These are phyloP conservation scores for Coemansia sp. DNA, from an alignment of 371 early-diverging fungal genomes.

Conservation along the genomic window DNA sequence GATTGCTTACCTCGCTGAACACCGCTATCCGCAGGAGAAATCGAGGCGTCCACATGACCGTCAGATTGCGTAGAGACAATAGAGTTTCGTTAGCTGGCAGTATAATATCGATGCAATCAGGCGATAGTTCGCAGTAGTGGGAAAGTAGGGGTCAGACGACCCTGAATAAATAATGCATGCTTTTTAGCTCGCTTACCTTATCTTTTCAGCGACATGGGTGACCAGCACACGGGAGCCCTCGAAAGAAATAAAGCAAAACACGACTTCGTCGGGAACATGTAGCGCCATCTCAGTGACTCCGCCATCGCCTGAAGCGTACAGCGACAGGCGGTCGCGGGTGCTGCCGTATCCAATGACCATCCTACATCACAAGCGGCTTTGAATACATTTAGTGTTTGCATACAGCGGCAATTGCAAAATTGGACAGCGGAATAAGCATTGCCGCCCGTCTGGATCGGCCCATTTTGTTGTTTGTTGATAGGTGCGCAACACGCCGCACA, in stretches of 20 bases:
- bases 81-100: background rate
- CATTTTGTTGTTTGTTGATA: constrained; percentile 7
- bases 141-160: background rate
- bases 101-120: background rate
- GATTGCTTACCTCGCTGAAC: constrained; percentile 28
- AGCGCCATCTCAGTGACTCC: constrained; percentile 39
- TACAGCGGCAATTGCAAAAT: background rate
- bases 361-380: constrained; percentile 19
- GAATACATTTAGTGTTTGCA: background rate
- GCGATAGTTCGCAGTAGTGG: constrained; percentile 7
- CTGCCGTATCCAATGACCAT: constrained; percentile 42
- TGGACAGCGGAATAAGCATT: background rate
- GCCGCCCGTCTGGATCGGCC: constrained; percentile 5
- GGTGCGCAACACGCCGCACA: background rate
- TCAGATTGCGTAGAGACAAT: constrained; percentile 1
- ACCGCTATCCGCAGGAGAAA: constrained; percentile 13
- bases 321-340: constrained; percentile 36
- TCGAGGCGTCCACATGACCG: constrained; percentile 3
- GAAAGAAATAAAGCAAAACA: constrained; percentile 35
- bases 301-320: constrained; percentile 34
- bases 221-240: constrained; percentile 44
- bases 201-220: constrained; percentile 47
- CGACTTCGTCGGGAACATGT: constrained; percentile 33
- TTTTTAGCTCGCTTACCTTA: constrained; percentile 27
- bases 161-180: background rate